A percentile compares a stretch with the other conserved stretches of the same genome.
These are phyloP conservation scores for Dalbergia cochinchinensis DNA, from an alignment of 306 rosid genomes.

Conservation along the genomic window DNA sequence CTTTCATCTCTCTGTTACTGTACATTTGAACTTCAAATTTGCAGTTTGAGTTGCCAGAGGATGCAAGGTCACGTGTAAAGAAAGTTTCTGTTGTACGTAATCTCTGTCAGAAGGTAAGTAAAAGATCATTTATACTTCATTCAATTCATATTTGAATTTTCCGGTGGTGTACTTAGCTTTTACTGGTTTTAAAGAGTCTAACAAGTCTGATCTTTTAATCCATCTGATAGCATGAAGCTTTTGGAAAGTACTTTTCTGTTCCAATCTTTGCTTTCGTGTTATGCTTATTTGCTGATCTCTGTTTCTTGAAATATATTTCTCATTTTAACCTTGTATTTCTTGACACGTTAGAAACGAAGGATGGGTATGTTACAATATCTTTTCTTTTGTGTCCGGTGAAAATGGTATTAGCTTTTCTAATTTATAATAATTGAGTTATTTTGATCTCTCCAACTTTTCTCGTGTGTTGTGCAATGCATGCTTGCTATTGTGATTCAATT, in stretches of 20 bases:
- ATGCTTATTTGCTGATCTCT: not conserved
- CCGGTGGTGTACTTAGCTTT: constrained; percentile 20
- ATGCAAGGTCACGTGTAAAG: constrained; percentile 72
- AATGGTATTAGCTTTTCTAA: constrained; percentile 1
- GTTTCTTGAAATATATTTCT: not conserved
- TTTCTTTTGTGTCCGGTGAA: not conserved
- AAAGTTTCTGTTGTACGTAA: constrained; percentile 87
- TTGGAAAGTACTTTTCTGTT: not conserved
- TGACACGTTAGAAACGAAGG: not conserved
- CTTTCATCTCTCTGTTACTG: constrained; percentile 1
- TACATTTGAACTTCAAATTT: constrained; percentile 33
- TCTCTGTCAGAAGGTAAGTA: constrained; percentile 86
- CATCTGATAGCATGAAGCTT: constrained; percentile 19
- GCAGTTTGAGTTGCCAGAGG: constrained; percentile 88
- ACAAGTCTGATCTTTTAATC: constrained; percentile 17
- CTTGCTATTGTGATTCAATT: not conserved
- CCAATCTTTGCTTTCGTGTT: not conserved
- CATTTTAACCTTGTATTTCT: constrained; percentile 3
- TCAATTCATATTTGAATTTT: constrained; percentile 26
- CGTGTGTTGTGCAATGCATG: not conserved
- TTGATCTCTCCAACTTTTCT: constrained; percentile 4
- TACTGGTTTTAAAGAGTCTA: not conserved
- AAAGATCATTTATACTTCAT: constrained; percentile 32
- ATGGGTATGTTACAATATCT: not conserved
- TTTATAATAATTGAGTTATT: not conserved